Conservation (phyloP, 495 filamentous ascomycete genomes). For the Penicillium parvum region DNA sequence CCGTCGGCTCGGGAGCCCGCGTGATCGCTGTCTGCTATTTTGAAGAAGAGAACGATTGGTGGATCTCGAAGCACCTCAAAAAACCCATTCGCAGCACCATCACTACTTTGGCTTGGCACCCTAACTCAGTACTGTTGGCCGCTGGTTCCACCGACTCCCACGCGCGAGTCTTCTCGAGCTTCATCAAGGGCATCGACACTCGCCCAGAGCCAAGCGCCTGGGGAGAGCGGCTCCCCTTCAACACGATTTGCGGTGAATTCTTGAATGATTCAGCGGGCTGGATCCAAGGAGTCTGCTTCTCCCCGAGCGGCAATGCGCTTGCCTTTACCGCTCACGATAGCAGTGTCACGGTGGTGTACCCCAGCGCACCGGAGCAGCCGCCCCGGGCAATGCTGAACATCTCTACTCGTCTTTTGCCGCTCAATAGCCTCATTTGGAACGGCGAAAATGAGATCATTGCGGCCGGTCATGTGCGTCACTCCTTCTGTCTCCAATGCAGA, state of each 20-base stretch:
- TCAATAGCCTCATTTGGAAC: slow-evolving; percentile 89
- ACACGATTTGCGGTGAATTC: slow-evolving; percentile 95
- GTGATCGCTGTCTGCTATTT: slow-evolving; percentile 99
- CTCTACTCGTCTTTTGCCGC: slow-evolving; percentile 82
- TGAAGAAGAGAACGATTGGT: slow-evolving; percentile 98
- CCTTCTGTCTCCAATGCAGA: not conserved
- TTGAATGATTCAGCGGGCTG: slow-evolving; percentile 93
- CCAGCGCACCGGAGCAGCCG: slow-evolving; percentile 84
- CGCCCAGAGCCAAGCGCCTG: slow-evolving; percentile 85
- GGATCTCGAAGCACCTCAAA: slow-evolving; percentile 98
- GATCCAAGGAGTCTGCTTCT: slow-evolving; percentile 89
- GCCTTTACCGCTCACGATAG: slow-evolving; percentile 93
- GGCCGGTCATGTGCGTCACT: slow-evolving; percentile 68
- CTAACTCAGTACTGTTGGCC: slow-evolving; percentile 90
- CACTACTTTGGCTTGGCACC: slow-evolving; percentile 91
- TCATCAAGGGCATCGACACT: slow-evolving; percentile 89
- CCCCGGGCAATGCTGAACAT: slow-evolving; percentile 85
- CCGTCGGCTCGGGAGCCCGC: slow-evolving; percentile 90
- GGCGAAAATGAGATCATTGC: slow-evolving; percentile 91
- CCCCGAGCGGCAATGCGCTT: slow-evolving; percentile 83
- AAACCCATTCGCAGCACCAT: slow-evolving; percentile 97
- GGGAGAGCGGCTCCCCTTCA: slow-evolving; percentile 95
- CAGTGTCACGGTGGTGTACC: slow-evolving; percentile 93
- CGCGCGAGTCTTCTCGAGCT: slow-evolving; percentile 89
- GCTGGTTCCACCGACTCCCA: slow-evolving; percentile 97